These are phyloP conservation scores for Linanthus parryae DNA, from an alignment of 148 eudicot genomes.

Conservation along the genomic window DNA sequence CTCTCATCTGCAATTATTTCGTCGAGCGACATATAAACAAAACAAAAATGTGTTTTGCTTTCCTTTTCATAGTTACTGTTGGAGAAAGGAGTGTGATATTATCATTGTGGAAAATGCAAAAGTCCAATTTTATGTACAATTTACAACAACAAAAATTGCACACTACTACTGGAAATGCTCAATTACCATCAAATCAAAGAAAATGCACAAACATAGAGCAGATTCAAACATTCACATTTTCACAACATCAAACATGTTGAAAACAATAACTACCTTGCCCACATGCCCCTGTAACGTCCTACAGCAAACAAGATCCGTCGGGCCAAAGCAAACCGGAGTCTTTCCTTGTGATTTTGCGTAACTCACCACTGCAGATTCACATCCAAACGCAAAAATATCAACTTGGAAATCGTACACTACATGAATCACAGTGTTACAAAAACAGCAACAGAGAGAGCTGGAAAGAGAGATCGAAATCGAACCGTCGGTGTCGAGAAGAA, in stretches of 20 bases:
- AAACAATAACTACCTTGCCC: conserved; percentile 82
- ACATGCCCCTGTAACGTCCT: conserved; percentile 94
- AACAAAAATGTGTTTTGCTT: no score
- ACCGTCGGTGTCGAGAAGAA: conserved; percentile 88
- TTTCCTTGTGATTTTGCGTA: conserved; percentile 83
- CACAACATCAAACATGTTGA: neutral
- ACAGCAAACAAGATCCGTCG: conserved; percentile 92
- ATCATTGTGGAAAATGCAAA: no score
- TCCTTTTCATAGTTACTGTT: no score
- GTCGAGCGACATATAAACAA: no score
- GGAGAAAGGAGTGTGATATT: no score
- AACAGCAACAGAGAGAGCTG: neutral
- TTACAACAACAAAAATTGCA: no score
- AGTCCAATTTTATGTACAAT: no score
- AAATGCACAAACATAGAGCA: no score
- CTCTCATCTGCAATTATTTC: no score
- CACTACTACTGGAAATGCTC: no score
- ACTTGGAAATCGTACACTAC: neutral
- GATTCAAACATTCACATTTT: neutral
- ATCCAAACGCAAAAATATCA: conserved; percentile 7
- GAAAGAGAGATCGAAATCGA: neutral
- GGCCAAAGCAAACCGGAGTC: conserved; percentile 68
- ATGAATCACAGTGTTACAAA: neutral
- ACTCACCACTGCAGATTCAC: conserved; percentile 49
- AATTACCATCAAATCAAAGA: no score